A percentile compares a stretch with the other conserved stretches of the same genome.
phyloP scores from a whole-genome alignment of 2,329 filamentous ascomycete species.

The Ramichloridium luteum region DNA sequence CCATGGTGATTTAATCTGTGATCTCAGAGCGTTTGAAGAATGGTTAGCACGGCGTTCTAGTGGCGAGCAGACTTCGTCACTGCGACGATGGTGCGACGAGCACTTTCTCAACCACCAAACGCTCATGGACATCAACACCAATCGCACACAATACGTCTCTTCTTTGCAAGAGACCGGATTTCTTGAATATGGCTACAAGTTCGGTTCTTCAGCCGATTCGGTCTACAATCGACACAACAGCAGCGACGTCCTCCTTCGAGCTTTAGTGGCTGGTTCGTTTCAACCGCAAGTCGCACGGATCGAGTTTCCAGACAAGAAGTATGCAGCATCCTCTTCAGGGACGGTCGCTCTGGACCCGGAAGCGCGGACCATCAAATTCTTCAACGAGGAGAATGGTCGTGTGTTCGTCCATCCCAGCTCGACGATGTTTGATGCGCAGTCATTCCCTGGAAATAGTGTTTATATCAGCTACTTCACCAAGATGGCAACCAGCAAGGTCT shows the following conservation, averaged over 20 bases:
- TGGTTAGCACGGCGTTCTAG: slow-evolving; percentile 60
- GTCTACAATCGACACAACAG: slow-evolving; percentile 38
- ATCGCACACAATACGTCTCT: slow-evolving; percentile 71
- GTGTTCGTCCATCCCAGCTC: slow-evolving; percentile 90
- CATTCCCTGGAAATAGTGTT: slow-evolving; percentile 58
- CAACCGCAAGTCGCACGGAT: slow-evolving; percentile 81
- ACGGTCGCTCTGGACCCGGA: slow-evolving; percentile 90
- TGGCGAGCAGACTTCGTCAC: slow-evolving; percentile 43
- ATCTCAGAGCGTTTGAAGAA: slow-evolving; percentile 69
- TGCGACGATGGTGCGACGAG: slow-evolving; percentile 68
- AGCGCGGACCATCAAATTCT: slow-evolving; percentile 84
- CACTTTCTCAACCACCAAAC: slow-evolving; percentile 78
- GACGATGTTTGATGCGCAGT: slow-evolving; percentile 71
- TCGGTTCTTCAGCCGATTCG: slow-evolving; percentile 14
- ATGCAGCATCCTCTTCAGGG: slow-evolving; percentile 72
- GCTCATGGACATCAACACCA: slow-evolving; percentile 77
- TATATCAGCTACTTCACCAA: slow-evolving; percentile 88
- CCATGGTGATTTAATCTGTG: slow-evolving; percentile 80
- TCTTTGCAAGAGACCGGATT: slow-evolving; percentile 81
- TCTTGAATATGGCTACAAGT: slow-evolving; percentile 30
- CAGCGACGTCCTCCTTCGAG: slow-evolving; percentile 35
- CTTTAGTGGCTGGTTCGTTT: slow-evolving; percentile 39
- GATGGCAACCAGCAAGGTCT: slow-evolving; percentile 84
- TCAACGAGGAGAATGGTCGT: slow-evolving; percentile 66
- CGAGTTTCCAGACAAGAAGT: slow-evolving; percentile 91